Base-by-base conservation (phyloP, 148 eudicot genomes). In the Chenopodium quinoa region DNA sequence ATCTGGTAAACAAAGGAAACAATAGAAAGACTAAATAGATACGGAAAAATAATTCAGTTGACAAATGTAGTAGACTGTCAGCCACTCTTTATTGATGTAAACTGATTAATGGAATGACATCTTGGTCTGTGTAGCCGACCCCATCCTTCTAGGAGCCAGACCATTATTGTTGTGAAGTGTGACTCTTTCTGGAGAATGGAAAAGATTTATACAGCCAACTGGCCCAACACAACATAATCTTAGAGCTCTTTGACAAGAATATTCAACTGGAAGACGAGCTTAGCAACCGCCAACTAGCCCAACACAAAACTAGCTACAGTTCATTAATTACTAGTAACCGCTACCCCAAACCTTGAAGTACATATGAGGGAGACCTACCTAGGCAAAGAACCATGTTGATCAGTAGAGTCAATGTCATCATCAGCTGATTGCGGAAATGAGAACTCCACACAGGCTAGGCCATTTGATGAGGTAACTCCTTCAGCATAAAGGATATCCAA, bases 401-500 rank as follows among this genome's bases (percentile, higher is more conserved):
- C 93, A 79, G 88, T 79, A 60, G 90, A 80, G 47, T 92, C 93
- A 62, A 69, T 40, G 79, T 85, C 84, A 47, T 88, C 91, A 77
- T 89, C 94, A 58, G 85, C 87, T 77, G 90, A 78, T 69, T 78
- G 91, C 7, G 98, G 98, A 77, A 92, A 92, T 78, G 97, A 88
- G 85, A 97, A 97, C 47, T 94, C 99, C 75, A 91, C 89, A 84
- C 91, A 90, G 65, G 99, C 86, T 82, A 97, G 97, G 80, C 98
- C 97, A 88, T 97, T 97, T 27, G 97, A 90, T 76, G 99, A 94
- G 76, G 91, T 92, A 83, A 97, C 90, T 76, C 93, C 94, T 86
- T 97, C 99, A 12, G 99, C 98, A 86, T 97, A 91, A 25, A 97
- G 82, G 67, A 97, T 92, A 75, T 97, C 99, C 84, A 88, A 75